Conservation (phyloP, 1,284 basidiomycete genomes). For the Tilletia setariae region DNA sequence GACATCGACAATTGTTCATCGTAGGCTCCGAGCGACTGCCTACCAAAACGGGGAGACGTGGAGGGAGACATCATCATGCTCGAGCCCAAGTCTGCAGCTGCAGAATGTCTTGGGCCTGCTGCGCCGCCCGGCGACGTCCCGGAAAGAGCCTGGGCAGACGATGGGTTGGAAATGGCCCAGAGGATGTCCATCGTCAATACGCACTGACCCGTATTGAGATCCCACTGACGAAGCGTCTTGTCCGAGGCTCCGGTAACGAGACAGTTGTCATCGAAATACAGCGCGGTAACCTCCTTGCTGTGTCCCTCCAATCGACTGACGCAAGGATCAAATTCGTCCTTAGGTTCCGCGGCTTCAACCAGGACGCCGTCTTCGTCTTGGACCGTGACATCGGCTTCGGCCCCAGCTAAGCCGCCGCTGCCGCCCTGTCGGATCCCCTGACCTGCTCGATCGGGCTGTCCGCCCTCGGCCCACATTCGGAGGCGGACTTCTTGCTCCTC, state of each 20-base stretch:
- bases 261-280: slow-evolving; percentile 93
- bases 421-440: slow-evolving; percentile 27
- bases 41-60: not conserved
- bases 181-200: slow-evolving; percentile 99
- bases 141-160: slow-evolving; percentile 59
- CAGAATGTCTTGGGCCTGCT: not conserved
- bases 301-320: slow-evolving; percentile 81
- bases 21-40: slow-evolving; percentile 17
- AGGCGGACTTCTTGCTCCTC: slow-evolving; percentile 45
- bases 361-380: slow-evolving; percentile 57
- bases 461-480: slow-evolving; percentile 21
- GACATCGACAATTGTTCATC: slow-evolving; percentile 7
- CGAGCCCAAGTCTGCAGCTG: not conserved
- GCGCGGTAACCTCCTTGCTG: slow-evolving; percentile 80
- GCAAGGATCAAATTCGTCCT: slow-evolving; percentile 61
- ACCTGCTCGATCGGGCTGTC: not conserved
- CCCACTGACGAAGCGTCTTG: slow-evolving; percentile 98
- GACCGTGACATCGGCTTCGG: not conserved
- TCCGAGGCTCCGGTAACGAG: slow-evolving; percentile 95
- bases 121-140: not conserved
- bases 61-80: not conserved
- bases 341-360: slow-evolving; percentile 30
- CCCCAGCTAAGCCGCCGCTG: not conserved
- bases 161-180: slow-evolving; percentile 95
- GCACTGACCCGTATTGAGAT: slow-evolving; percentile 91